Evolutionary conservation across 768 basidiomycete species (phyloP).

Genomic region (Podaxis rugospora): DNA sequence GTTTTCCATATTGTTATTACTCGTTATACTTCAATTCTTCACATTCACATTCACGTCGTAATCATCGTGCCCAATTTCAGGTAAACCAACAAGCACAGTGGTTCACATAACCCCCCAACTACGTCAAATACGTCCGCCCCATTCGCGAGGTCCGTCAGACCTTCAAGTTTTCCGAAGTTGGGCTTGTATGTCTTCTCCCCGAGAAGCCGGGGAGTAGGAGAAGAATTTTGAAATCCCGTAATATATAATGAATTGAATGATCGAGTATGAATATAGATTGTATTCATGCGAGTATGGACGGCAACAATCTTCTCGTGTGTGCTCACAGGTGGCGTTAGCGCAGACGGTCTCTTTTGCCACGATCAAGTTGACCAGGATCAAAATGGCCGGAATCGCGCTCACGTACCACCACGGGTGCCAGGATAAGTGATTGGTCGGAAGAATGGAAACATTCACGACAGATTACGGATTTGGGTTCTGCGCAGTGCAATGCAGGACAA

Average conservation of each 20-base stretch:
- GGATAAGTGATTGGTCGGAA: background rate
- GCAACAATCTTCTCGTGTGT: too few species aligned
- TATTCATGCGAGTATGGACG: too few species aligned
- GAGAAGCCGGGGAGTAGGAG: background rate
- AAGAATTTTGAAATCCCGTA: background rate
- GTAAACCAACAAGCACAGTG: background rate
- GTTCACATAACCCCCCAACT: background rate
- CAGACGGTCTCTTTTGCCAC: too few species aligned
- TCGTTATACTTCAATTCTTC: too few species aligned
- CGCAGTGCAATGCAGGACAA: background rate
- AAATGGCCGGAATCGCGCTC: too few species aligned
- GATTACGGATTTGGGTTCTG: background rate
- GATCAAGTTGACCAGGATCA: too few species aligned
- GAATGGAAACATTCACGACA: background rate
- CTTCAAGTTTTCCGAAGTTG: background rate
- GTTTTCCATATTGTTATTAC: too few species aligned
- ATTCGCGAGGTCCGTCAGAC: background rate
- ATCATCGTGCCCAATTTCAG: background rate
- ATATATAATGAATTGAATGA: too few species aligned
- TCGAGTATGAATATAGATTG: too few species aligned
- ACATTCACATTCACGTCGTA: background rate
- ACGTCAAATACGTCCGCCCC: background rate
- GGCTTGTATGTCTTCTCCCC: background rate
- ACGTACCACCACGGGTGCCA: too few species aligned
- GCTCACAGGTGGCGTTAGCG: too few species aligned